Conservation (phyloP, 257 asterid species). For the Solanum corneliomulleri region DNA sequence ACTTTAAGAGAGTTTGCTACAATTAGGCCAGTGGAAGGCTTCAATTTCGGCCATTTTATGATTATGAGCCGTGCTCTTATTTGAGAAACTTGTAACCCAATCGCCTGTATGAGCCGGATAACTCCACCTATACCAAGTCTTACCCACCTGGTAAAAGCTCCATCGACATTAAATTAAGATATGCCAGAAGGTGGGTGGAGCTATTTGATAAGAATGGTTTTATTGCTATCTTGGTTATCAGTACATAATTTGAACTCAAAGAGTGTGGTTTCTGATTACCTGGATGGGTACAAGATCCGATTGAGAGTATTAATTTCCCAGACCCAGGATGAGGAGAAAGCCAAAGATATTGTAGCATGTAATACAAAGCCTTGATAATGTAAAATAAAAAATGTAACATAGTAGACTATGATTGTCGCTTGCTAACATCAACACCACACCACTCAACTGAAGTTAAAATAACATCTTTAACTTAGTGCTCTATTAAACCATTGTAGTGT, state of each 20-base stretch:
- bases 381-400: background rate
- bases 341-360: background rate
- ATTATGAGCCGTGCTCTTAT: too few relatives aligned
- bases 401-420: background rate
- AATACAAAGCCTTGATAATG: background rate
- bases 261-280: background rate
- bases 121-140: background rate
- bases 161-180: background rate
- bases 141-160: background rate
- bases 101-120: background rate
- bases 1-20: background rate
- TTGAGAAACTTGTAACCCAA: background rate
- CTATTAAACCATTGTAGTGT: background rate
- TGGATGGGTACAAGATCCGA: background rate
- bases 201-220: background rate
- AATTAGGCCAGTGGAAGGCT: background rate
- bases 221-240: background rate
- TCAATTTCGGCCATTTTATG: background rate
- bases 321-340: background rate
- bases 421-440: background rate
- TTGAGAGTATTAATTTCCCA: background rate
- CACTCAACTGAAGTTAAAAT: background rate
- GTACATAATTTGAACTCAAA: background rate
- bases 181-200: background rate
- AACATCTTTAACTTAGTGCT: background rate